phyloP scores from a whole-genome alignment of 75 land plant species.

The Picea sitchensis region DNA sequence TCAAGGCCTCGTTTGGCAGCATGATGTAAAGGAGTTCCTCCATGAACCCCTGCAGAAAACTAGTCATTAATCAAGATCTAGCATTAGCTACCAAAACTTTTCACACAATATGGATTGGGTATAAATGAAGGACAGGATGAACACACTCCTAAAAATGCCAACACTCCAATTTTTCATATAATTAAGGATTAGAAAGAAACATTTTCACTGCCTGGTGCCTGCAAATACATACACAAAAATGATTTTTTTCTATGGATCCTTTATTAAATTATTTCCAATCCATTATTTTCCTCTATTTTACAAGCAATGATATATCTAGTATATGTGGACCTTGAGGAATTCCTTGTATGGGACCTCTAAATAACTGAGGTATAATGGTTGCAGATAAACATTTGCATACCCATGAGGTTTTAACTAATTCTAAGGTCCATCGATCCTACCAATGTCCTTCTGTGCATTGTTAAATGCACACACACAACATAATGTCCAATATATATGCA shows the following conservation, averaged over 20 bases:
- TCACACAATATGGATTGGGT: not conserved
- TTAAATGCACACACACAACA: too few species aligned
- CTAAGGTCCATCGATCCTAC: too few species aligned
- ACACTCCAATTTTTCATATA: not conserved
- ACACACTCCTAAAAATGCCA: not conserved
- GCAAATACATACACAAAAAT: not conserved
- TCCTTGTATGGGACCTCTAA: too few species aligned
- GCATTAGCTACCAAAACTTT: not conserved
- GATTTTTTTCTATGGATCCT: not conserved
- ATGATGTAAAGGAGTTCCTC: slow-evolving; percentile 94
- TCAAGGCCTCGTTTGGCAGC: slow-evolving; percentile 91
- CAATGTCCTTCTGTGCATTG: too few species aligned
- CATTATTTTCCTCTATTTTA: too few species aligned
- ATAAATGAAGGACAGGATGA: not conserved
- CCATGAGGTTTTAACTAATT: too few species aligned
- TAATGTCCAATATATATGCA: too few species aligned
- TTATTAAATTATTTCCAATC: too few species aligned
- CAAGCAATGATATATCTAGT: too few species aligned
- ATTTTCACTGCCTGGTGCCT: not conserved
- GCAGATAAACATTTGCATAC: too few species aligned
- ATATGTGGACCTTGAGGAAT: too few species aligned
- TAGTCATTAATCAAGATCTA: not conserved
- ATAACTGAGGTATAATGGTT: too few species aligned
- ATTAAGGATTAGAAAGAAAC: not conserved
- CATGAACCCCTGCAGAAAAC: slow-evolving; percentile 54